A percentile compares a stretch with the other conserved stretches of the same genome.
These are phyloP conservation scores for Talaromyces sp. DNA, from an alignment of 2,329 filamentous ascomycete genomes.

Conservation along the genomic window DNA sequence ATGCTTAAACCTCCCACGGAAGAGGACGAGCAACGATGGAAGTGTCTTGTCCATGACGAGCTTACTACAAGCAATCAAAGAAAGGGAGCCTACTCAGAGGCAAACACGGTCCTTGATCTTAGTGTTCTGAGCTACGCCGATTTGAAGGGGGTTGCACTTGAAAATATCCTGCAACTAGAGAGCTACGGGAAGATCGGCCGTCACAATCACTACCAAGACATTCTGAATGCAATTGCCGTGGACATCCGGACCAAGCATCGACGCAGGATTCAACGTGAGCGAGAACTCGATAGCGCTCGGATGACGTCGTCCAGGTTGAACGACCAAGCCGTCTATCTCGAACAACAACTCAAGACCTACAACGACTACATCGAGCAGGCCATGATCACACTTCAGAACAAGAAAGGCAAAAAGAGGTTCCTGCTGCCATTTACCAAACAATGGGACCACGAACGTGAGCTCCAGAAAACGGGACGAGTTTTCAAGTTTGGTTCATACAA, in stretches of 20 bases:
- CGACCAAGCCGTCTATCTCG: slow-evolving; percentile 77
- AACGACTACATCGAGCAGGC: slow-evolving; percentile 99
- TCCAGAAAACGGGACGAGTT: slow-evolving; percentile 84
- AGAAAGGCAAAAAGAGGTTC: slow-evolving; percentile 93
- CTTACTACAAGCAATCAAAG: slow-evolving; percentile 65
- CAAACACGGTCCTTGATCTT: slow-evolving; percentile 78
- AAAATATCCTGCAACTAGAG: slow-evolving; percentile 90
- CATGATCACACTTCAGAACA: slow-evolving; percentile 93
- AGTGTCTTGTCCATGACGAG: slow-evolving; percentile 74
- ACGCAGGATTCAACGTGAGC: slow-evolving; percentile 82
- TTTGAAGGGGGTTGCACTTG: slow-evolving; percentile 85
- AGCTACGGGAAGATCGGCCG: slow-evolving; percentile 78
- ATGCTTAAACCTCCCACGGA: slow-evolving; percentile 80
- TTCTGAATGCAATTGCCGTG: slow-evolving; percentile 94
- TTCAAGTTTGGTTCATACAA: slow-evolving; percentile 98
- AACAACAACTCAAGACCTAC: slow-evolving; percentile 93
- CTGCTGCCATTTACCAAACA: slow-evolving; percentile 96
- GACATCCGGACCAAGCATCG: slow-evolving; percentile 98
- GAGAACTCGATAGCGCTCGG: slow-evolving; percentile 68
- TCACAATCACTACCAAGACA: slow-evolving; percentile 90
- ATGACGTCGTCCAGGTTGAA: slow-evolving; percentile 45
- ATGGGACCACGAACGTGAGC: slow-evolving; percentile 96
- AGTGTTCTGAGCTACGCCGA: slow-evolving; percentile 86
- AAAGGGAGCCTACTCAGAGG: slow-evolving; percentile 83
- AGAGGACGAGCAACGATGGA: slow-evolving; percentile 90